Conservation (phyloP, 2,329 filamentous ascomycete genomes). For the Dothideomycetes sp. region DNA sequence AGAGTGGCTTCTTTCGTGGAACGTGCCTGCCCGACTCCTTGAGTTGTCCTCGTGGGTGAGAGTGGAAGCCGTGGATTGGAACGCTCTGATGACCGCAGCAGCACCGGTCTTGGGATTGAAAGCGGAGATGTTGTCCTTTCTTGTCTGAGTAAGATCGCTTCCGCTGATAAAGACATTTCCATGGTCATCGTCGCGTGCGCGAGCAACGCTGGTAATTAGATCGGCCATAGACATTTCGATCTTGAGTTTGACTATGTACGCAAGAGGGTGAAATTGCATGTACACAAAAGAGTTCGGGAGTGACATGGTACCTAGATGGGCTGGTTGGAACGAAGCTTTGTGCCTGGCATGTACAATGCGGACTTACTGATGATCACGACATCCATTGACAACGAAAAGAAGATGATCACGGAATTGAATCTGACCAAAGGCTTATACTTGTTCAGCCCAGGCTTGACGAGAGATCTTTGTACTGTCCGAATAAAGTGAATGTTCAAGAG, state of each 20-base stretch:
- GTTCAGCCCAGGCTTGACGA: constrained; percentile 36
- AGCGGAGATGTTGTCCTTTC: too few relatives aligned
- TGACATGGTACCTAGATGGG: constrained; percentile 37
- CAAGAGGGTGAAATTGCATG: constrained; percentile 39
- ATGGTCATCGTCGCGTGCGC: constrained; percentile 3
- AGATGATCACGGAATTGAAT: constrained; percentile 41
- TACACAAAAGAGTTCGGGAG: constrained; percentile 36
- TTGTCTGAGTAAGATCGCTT: too few relatives aligned
- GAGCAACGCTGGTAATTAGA: constrained; percentile 32
- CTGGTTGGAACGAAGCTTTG: too few relatives aligned
- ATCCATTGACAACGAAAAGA: constrained; percentile 41
- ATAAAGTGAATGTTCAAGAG: constrained; percentile 28
- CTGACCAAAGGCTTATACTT: constrained; percentile 40
- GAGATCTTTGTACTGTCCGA: constrained; percentile 33
- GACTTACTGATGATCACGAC: constrained; percentile 34
- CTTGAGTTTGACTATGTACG: constrained; percentile 38
- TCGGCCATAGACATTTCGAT: constrained; percentile 44
- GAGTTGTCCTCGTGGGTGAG: too few relatives aligned
- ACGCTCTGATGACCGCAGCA: too few relatives aligned
- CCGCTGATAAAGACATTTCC: too few relatives aligned
- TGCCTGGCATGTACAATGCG: too few relatives aligned
- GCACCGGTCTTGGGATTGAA: too few relatives aligned
- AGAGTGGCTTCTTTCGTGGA: too few relatives aligned
- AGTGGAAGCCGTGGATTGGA: too few relatives aligned
- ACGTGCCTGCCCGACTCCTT: too few relatives aligned